phyloP scores from a whole-genome alignment of 2,329 filamentous ascomycete species.

The Hypoxylon rubiginosum region DNA sequence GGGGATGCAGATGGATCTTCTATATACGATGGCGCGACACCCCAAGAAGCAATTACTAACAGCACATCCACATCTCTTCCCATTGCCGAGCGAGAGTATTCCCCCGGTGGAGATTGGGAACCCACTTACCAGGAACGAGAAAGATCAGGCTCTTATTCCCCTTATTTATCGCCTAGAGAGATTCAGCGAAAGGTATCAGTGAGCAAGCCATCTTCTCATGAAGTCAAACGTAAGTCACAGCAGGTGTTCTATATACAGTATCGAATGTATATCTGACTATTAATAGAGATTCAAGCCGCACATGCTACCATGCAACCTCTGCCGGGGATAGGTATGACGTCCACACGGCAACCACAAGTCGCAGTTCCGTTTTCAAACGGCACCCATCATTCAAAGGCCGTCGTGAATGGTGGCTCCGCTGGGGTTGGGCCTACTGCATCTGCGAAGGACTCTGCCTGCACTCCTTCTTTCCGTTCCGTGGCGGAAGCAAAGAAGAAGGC shows the following conservation, averaged over 20 bases:
- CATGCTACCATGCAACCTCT: constrained; percentile 26
- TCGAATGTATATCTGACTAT: constrained; percentile 21
- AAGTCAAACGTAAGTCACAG: constrained; percentile 44
- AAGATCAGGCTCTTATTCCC: constrained; percentile 66
- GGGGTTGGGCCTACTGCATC: not conserved
- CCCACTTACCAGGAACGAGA: constrained; percentile 55
- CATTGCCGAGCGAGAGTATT: constrained; percentile 44
- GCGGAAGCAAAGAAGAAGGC: constrained; percentile 69
- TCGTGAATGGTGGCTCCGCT: not conserved
- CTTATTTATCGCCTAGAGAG: constrained; percentile 65
- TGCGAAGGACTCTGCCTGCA: constrained; percentile 1
- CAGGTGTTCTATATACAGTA: constrained; percentile 9
- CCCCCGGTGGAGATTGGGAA: constrained; percentile 47
- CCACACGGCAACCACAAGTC: constrained; percentile 4
- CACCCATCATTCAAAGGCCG: not conserved
- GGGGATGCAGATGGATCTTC: constrained; percentile 52
- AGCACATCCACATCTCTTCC: constrained; percentile 43
- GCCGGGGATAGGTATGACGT: constrained; percentile 18
- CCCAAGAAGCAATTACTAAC: constrained; percentile 42
- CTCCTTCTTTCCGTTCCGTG: constrained; percentile 48
- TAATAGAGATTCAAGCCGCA: constrained; percentile 12
- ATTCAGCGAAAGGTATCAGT: constrained; percentile 52
- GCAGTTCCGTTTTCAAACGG: constrained; percentile 12
- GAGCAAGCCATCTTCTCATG: constrained; percentile 39
- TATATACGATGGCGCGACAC: constrained; percentile 51